Conservation (phyloP, 108 stramenopile genomes). For the Skeletonema grethae region DNA sequence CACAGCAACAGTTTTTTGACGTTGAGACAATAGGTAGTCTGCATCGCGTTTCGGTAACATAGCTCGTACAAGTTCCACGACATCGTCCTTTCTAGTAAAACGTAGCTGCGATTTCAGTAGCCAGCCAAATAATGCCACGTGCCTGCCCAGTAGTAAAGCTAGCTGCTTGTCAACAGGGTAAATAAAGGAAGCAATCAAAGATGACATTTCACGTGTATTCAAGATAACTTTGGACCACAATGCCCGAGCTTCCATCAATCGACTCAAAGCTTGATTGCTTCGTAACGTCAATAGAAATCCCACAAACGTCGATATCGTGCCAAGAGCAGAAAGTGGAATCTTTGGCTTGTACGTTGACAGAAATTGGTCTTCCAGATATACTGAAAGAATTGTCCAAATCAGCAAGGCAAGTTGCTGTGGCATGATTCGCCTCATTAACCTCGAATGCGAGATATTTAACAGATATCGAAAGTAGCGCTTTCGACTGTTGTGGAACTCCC, state of each 20-base stretch:
- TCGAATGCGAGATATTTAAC: slow-evolving; percentile 21
- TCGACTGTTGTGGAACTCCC: slow-evolving; percentile 51
- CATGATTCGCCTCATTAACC: slow-evolving; percentile 39
- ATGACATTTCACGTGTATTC: slow-evolving; percentile 54
- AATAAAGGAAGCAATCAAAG: slow-evolving; percentile 42
- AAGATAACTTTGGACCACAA: slow-evolving; percentile 48
- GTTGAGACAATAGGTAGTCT: slow-evolving; percentile 38
- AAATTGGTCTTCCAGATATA: slow-evolving; percentile 27
- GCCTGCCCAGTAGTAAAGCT: slow-evolving; percentile 47
- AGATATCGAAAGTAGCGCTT: slow-evolving; percentile 47
- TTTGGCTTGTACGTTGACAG: slow-evolving; percentile 5
- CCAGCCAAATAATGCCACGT: slow-evolving; percentile 61
- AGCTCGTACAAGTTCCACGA: slow-evolving; percentile 25
- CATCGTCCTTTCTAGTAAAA: slow-evolving; percentile 24
- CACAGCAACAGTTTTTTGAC: slow-evolving; percentile 53
- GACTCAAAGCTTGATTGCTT: slow-evolving; percentile 60
- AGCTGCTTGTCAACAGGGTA: slow-evolving; percentile 42
- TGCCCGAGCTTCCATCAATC: slow-evolving; percentile 48
- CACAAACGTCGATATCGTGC: slow-evolving; percentile 57
- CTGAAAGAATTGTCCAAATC: slow-evolving; percentile 29
- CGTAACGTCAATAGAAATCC: slow-evolving; percentile 58
- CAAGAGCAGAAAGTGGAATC: slow-evolving; percentile 47
- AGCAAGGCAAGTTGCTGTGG: slow-evolving; percentile 41
- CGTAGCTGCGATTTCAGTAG: slow-evolving; percentile 56
- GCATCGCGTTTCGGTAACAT: slow-evolving; percentile 50